Conservation (phyloP, 352 stramenopile genomes). For the Paralagenidium karlingii region DNA sequence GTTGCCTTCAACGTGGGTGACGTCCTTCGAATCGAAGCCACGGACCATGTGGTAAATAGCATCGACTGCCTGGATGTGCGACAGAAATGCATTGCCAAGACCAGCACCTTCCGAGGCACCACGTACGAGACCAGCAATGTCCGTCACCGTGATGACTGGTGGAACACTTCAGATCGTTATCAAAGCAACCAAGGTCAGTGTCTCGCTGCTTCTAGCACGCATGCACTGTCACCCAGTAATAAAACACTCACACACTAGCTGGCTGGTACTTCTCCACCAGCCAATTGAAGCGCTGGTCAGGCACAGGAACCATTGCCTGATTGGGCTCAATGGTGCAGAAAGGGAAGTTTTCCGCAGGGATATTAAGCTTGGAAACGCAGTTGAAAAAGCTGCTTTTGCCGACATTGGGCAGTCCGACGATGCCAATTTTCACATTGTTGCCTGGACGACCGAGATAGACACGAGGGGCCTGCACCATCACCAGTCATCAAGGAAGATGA, state of each 20-base stretch:
- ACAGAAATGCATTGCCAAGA: slow-evolving; percentile 99
- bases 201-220: background rate
- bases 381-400: slow-evolving; percentile 99
- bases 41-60: slow-evolving; percentile 97
- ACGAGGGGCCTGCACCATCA: background rate
- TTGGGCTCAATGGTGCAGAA: slow-evolving; percentile 99
- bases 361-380: slow-evolving; percentile 91
- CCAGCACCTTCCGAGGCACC: slow-evolving; percentile 95
- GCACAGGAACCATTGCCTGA: slow-evolving; percentile 92
- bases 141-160: slow-evolving; percentile 96
- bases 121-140: slow-evolving; percentile 99
- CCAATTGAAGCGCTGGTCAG: slow-evolving; percentile 98
- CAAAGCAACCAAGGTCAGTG: background rate
- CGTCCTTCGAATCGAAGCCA: slow-evolving; percentile 95
- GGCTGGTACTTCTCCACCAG: slow-evolving; percentile 94
- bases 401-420: slow-evolving; percentile 99
- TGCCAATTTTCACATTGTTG: slow-evolving; percentile 97
- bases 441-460: slow-evolving; percentile 65
- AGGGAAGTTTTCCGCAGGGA: slow-evolving; percentile 87
- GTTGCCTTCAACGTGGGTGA: slow-evolving; percentile 98
- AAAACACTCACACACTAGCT: slow-evolving; percentile 60
- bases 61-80: slow-evolving; percentile 98
- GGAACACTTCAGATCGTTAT: slow-evolving; percentile 50
- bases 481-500: background rate
- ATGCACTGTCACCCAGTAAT: too few species aligned